These are phyloP conservation scores for Plectranthus barbatus DNA, from an alignment of 257 asterid genomes.

Conservation along the genomic window DNA sequence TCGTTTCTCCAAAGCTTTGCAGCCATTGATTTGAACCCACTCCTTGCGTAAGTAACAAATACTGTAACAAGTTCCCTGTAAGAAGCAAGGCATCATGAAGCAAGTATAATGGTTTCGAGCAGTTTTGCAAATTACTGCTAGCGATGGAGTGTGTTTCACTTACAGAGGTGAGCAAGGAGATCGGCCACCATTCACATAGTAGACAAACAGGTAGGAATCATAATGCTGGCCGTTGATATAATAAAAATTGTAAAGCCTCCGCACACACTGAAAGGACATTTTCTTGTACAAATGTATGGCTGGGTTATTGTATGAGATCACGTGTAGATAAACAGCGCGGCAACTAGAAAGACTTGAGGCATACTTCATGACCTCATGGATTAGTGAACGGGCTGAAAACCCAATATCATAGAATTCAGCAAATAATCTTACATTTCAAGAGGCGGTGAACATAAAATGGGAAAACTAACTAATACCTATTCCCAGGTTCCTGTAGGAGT, in stretches of 20 bases:
- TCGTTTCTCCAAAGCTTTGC: slow-evolving; percentile 71
- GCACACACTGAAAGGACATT: slow-evolving; percentile 74
- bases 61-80: slow-evolving; percentile 70
- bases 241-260: slow-evolving; percentile 70
- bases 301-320: slow-evolving; percentile 84
- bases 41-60: slow-evolving; percentile 48
- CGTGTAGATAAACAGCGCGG: slow-evolving; percentile 89
- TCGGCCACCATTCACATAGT: slow-evolving; percentile 87
- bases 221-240: slow-evolving; percentile 72
- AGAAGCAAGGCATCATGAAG: slow-evolving; percentile 2
- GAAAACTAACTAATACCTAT: slow-evolving; percentile 45
- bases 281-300: slow-evolving; percentile 89
- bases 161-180: slow-evolving; percentile 96
- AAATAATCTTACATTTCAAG: background rate
- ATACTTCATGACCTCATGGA: slow-evolving; percentile 70
- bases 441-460: background rate
- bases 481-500: slow-evolving; percentile 79
- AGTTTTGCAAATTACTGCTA: background rate
- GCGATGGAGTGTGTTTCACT: slow-evolving; percentile 29
- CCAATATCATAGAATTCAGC: slow-evolving; percentile 13
- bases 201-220: slow-evolving; percentile 89
- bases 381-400: slow-evolving; percentile 74
- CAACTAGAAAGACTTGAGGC: slow-evolving; percentile 64
- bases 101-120: no score
- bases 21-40: slow-evolving; percentile 49